Evolutionary conservation across 164 flowering plant species (phyloP).

Genomic region (Aristolochia fimbriata): DNA sequence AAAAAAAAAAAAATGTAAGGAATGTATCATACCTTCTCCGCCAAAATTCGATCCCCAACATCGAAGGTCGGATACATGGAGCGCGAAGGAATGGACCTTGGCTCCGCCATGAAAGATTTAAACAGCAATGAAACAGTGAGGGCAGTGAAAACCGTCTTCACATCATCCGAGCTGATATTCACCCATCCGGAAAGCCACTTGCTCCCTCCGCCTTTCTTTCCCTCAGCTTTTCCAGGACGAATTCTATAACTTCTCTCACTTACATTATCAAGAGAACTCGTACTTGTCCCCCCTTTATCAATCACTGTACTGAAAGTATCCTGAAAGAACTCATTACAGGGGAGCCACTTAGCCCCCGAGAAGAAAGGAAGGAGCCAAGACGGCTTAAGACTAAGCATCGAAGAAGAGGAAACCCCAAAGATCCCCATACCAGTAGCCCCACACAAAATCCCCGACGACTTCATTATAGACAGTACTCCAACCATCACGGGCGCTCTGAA

Average conservation of each 20-base stretch:
- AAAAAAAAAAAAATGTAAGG: slow-evolving; percentile 55
- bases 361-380: slow-evolving; percentile 43
- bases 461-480: slow-evolving; percentile 1
- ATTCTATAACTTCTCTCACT: too few species aligned
- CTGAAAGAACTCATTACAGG: slow-evolving; percentile 31
- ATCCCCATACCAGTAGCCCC: slow-evolving; percentile 6
- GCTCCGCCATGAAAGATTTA: slow-evolving; percentile 69
- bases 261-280: not conserved
- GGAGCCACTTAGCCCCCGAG: slow-evolving; percentile 54
- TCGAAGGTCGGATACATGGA: slow-evolving; percentile 94
- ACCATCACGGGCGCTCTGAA: too few species aligned
- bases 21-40: slow-evolving; percentile 77
- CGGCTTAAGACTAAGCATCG: slow-evolving; percentile 24
- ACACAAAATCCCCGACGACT: not conserved
- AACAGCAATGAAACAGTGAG: slow-evolving; percentile 60
- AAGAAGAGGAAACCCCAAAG: slow-evolving; percentile 30
- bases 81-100: slow-evolving; percentile 83
- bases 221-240: not conserved
- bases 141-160: slow-evolving; percentile 72
- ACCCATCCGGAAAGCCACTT: slow-evolving; percentile 38
- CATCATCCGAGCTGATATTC: slow-evolving; percentile 46
- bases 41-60: slow-evolving; percentile 79
- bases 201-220: slow-evolving; percentile 12
- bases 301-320: slow-evolving; percentile 11
- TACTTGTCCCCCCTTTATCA: slow-evolving; percentile 27